These are phyloP conservation scores for Strigomonas culicis DNA, from an alignment of 208 protist genomes.

Conservation along the genomic window DNA sequence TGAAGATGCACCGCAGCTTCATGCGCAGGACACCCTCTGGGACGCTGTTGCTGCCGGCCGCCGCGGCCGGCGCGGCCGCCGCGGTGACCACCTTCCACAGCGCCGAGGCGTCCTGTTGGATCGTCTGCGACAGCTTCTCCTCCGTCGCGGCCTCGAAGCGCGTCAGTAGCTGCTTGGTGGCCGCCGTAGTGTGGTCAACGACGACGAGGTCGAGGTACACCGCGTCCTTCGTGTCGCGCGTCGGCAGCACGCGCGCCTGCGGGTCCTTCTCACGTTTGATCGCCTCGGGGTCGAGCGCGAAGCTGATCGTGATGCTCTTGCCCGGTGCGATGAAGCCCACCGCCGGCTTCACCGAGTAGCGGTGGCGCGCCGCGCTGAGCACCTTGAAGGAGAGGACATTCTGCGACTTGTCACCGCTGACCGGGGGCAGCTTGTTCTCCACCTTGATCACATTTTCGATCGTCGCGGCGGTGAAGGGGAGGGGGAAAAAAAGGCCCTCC, in stretches of 20 bases:
- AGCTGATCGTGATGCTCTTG: constrained; percentile 38
- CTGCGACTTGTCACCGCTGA: constrained; percentile 27
- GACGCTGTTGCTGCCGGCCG: constrained; percentile 7
- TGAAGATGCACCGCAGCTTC: constrained; percentile 51
- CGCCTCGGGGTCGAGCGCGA: constrained; percentile 61
- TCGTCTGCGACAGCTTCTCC: constrained; percentile 12
- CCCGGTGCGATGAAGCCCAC: constrained; percentile 67
- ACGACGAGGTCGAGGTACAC: constrained; percentile 81
- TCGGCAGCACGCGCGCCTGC: constrained; percentile 31
- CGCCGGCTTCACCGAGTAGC: constrained; percentile 60
- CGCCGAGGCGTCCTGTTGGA: constrained; percentile 30
- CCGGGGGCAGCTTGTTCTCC: constrained; percentile 40
- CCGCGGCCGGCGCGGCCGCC: constrained; percentile 17
- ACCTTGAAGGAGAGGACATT: constrained; percentile 79
- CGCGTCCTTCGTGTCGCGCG: constrained; percentile 50
- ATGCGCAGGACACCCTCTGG: constrained; percentile 20
- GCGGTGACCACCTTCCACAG: constrained; percentile 63
- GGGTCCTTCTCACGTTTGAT: constrained; percentile 37
- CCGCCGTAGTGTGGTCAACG: constrained; percentile 21
- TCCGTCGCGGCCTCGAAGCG: constrained; percentile 17
- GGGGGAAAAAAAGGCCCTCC: constrained; percentile 71
- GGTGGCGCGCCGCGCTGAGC: constrained; percentile 53
- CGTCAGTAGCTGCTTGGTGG: neutral
- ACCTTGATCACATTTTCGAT: constrained; percentile 82
- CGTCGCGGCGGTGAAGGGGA: constrained; percentile 61